These are phyloP conservation scores for Bolboschoenoplectus hybrid DNA, from an alignment of 202 grass and related monocot species.

Conservation along the genomic window DNA sequence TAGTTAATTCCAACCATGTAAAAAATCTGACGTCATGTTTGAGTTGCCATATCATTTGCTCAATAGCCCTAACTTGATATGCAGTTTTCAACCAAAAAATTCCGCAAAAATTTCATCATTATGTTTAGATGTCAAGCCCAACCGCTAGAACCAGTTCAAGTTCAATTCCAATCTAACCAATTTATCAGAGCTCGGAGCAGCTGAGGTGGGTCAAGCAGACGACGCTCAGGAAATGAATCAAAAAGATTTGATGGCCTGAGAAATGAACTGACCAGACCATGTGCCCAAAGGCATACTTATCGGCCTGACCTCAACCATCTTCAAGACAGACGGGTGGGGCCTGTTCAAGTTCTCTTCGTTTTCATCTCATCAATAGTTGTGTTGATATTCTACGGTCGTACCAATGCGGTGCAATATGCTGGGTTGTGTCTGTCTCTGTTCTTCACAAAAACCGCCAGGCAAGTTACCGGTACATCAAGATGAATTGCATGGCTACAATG, in stretches of 20 bases:
- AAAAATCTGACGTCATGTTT: not conserved
- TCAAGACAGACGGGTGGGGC: not conserved
- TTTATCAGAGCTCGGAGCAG: not conserved
- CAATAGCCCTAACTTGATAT: not conserved
- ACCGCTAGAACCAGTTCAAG: not conserved
- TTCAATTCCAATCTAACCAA: conserved; percentile 5
- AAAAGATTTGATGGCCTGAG: not conserved
- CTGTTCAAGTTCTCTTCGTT: conserved; percentile 19
- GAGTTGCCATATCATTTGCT: not conserved
- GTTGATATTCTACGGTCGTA: conserved; percentile 12
- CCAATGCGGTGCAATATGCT: conserved; percentile 6
- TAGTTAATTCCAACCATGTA: not conserved
- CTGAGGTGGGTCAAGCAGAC: not conserved
- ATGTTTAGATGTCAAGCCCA: not conserved
- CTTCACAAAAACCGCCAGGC: not conserved
- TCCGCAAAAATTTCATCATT: not conserved
- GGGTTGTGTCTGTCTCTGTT: conserved; percentile 19
- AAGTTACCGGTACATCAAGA: not conserved
- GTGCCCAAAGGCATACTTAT: not conserved
- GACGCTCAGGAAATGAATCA: not conserved
- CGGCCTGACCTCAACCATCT: not conserved
- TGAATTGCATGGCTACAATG: not conserved
- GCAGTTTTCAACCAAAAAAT: conserved; percentile 25
- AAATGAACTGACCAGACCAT: not conserved
- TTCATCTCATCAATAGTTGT: conserved; percentile 31